A percentile compares a stretch with the other conserved stretches of the same genome.
Conservation (phyloP, 2,329 filamentous ascomycete species). For the Trichophyton verrucosum region DNA sequence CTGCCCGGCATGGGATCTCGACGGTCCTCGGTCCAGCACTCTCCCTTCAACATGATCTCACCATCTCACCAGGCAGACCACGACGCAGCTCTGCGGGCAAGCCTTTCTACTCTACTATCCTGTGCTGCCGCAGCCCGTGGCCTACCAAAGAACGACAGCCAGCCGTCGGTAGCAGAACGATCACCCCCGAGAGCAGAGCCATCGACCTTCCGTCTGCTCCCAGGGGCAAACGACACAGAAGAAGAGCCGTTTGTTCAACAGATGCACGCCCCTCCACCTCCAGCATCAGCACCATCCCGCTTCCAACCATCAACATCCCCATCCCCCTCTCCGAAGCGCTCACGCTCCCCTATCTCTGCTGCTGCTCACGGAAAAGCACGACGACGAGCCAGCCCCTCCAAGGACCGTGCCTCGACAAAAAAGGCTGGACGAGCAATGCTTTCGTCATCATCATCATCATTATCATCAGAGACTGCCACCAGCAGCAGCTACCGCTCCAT, state of each 20-base stretch:
- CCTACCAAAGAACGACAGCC: slow-evolving; percentile 49
- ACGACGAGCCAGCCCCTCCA: slow-evolving; percentile 24
- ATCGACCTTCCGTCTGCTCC: slow-evolving; percentile 45
- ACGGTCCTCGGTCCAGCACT: slow-evolving; percentile 36
- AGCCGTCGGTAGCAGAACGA: slow-evolving; percentile 15
- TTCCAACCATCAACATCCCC: not conserved
- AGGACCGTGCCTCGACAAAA: slow-evolving; percentile 25
- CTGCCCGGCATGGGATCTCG: slow-evolving; percentile 20
- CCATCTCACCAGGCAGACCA: slow-evolving; percentile 74
- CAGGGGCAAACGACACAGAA: slow-evolving; percentile 45
- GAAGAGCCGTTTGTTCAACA: slow-evolving; percentile 11
- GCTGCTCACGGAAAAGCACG: slow-evolving; percentile 12
- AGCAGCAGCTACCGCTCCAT: slow-evolving; percentile 22
- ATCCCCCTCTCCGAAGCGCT: slow-evolving; percentile 10
- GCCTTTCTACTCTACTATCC: slow-evolving; percentile 89
- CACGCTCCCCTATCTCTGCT: slow-evolving; percentile 15
- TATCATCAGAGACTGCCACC: slow-evolving; percentile 14
- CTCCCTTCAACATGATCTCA: slow-evolving; percentile 55
- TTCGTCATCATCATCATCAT: too few species aligned
- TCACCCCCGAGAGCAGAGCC: slow-evolving; percentile 30
- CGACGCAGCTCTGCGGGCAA: slow-evolving; percentile 82
- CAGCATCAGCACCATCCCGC: not conserved
- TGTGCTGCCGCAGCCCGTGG: slow-evolving; percentile 82
- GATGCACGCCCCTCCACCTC: slow-evolving; percentile 8
- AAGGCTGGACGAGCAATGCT: slow-evolving; percentile 22